Evolutionary conservation across 169 alveolate species (phyloP), one percentile per base, ranked within the genome.

Genomic region (Plasmodium gaboni): DNA sequence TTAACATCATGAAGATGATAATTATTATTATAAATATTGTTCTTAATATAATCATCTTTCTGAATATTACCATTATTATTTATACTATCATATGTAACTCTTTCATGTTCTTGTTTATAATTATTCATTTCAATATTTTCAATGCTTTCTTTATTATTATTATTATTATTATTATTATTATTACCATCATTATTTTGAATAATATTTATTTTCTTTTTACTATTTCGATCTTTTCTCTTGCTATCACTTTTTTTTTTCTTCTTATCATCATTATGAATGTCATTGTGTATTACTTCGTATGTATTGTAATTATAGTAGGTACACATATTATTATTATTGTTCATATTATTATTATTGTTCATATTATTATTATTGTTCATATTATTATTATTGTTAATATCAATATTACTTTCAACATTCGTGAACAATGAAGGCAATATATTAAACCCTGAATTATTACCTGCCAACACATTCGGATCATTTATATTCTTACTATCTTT

Each of bases 11-110:
- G 17, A 17, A 4, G 15, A 17, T 60, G 17, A 19, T 22, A 10
- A 60, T 22, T 60, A 60, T 60, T 60, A 17, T 60, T 60, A 17
- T 19, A 15, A 19, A 17, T 8, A 60, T 7, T 60, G 26, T 17
- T 60, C 24, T 60, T 60, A 5, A 15, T 60, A 60, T 22, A 10
- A 60, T 22, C 32, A 60, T 10, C 24, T 10, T 60, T 60, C 1
- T 60, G 17, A 60, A 10, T 65, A 65, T 38, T 65, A 26, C 9
- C 13, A 65, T 65, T 32, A 65, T 65, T 65, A 32, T 38, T 38
- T 13, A n/a, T 10, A 32, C 32, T 65, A 13, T 28, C 15, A 38
- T 65, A 13, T 4, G 22, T 65, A 65, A 2, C 38, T n/a, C n/a
- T 32, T 13, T 65, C 12, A 12, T 28, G 73, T 26, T 65, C 42